Conservation (phyloP, 169 alveolate genomes). For the Plasmodium billcollinsi region DNA sequence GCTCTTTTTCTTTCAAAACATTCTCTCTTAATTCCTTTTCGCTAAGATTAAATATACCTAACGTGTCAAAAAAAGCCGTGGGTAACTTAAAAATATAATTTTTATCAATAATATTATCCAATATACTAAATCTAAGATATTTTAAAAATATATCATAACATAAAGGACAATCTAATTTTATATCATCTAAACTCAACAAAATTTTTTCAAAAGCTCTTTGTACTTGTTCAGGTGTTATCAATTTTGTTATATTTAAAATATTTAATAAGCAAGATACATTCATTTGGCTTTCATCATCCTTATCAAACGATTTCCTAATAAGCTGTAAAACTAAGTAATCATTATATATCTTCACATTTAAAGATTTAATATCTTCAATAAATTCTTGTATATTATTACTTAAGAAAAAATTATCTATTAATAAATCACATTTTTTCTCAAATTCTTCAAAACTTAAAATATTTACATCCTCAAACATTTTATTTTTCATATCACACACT, state of each 20-base stretch:
- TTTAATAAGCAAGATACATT: constrained; percentile 69
- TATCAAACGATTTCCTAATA: constrained; percentile 60
- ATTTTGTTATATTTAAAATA: constrained; percentile 51
- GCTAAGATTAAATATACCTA: constrained; percentile 20
- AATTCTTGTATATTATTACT: constrained; percentile 46
- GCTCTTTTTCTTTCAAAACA: constrained; percentile 15
- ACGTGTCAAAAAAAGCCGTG: constrained; percentile 41
- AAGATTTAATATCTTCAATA: constrained; percentile 50
- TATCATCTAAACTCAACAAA: constrained; percentile 67
- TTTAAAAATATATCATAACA: constrained; percentile 70
- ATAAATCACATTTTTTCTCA: constrained; percentile 55
- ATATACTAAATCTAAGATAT: constrained; percentile 66
- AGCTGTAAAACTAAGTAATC: constrained; percentile 65
- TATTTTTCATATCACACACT: constrained; percentile 55
- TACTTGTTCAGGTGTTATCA: constrained; percentile 64
- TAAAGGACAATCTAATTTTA: constrained; percentile 71
- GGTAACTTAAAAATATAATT: constrained; percentile 69
- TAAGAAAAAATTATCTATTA: constrained; percentile 51
- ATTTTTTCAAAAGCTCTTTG: constrained; percentile 76
- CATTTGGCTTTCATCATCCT: constrained; percentile 68
- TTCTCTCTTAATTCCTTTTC: constrained; percentile 15
- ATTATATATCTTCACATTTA: constrained; percentile 71
- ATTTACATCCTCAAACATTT: constrained; percentile 72
- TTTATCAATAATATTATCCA: constrained; percentile 64
- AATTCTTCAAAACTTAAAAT: constrained; percentile 66